Evolutionary conservation across 176 grass and related monocot genomes (phyloP), one percentile per base, ranked within the genome.

Genomic region (Juncus effusus): DNA sequence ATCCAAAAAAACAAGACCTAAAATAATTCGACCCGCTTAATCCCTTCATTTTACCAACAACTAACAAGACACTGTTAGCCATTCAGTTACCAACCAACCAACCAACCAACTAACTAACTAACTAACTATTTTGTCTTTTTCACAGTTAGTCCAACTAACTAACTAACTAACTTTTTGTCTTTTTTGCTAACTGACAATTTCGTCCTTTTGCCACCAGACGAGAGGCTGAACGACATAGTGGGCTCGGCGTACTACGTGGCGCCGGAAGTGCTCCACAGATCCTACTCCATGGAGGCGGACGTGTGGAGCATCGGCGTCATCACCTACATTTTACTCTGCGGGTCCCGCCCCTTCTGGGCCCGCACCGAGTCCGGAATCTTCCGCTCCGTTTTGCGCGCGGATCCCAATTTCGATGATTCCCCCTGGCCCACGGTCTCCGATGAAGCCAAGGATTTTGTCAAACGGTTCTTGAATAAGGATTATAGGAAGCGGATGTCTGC

Each of bases 241-340:
- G 95, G 95, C 40, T 93, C 88, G 82, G 89, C 95, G 40, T 99
- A 99, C 78, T 94, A 99, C 36, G 95, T 99, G 55, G 95, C 95
- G 7, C 89, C 95, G 54, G 95, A 99, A 63, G 95, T 99, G 66
- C 76, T 94, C 55, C 95, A 99, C 66, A 99, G 95, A 85, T 99
- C 95, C 50, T 99, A 99, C 70, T 93, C 85, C 79, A 90, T 82
- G 65, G 95, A 99, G 74, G 95, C 95, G 37, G 95, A 99, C 65
- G 86, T 99, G 50, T 99, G 95, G 95, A 99, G 95, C 77, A 90
- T 99, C 77, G 95, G 95, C 54, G 95, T 99, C 45, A 90, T 99
- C 89, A 90, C 95, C 38, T 99, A 99, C 61, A 99, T 99, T 64
- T 58, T 99, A 65, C 77, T 99, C 51, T 99, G 95, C 70, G 89